Evolutionary conservation across 1,284 basidiomycete genomes (phyloP), one percentile per base, ranked within the genome.

Genomic region (Moniliella sp.): DNA sequence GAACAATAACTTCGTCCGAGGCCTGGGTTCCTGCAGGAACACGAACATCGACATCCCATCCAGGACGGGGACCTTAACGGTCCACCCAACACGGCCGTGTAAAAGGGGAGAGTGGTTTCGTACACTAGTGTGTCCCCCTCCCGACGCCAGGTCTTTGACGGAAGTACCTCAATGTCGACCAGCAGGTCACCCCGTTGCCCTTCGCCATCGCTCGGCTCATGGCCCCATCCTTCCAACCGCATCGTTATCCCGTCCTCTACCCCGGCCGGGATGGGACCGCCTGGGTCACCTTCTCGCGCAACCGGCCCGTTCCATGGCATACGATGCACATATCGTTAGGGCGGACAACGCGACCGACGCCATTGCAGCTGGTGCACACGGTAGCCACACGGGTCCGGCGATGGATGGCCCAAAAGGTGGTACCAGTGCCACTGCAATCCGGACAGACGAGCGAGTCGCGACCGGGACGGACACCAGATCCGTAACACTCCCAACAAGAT

Each of bases 221-320:
- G 84, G 21, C 91, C 91, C 28, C 71, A 70, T 25, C 74, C 73
- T 8, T 78, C 72, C 32, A 97, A 67, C 40, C 80, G 76, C 46
- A 99, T 72, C 35, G 75, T 73, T 79, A 88, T 91, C 16, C 91
- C 91, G 60, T 97, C 84, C 62, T 99, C 91, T 32, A 94, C 78
- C 35, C 84, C 83, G 75, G 49, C 36, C 39, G 45, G 52, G 36
- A 99, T 75, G 42, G 73, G 33, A 97, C 75, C 32, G 78, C 70
- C 15, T 91, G 71, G 10, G 72, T 67, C 57, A 78, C 79, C 51
- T 73, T 73, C 48, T 71, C 68, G 58, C 79, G 75, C 27, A 97
- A 75, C 50, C 82, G 77, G 13, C 91, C 91, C 17, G 81, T 68
- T 18, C 91, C 91, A 21, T 69, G 72, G 62, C 91, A 99, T 29